Base-by-base conservation (phyloP, 2,329 filamentous ascomycete species). In the Cladosporium sp. region DNA sequence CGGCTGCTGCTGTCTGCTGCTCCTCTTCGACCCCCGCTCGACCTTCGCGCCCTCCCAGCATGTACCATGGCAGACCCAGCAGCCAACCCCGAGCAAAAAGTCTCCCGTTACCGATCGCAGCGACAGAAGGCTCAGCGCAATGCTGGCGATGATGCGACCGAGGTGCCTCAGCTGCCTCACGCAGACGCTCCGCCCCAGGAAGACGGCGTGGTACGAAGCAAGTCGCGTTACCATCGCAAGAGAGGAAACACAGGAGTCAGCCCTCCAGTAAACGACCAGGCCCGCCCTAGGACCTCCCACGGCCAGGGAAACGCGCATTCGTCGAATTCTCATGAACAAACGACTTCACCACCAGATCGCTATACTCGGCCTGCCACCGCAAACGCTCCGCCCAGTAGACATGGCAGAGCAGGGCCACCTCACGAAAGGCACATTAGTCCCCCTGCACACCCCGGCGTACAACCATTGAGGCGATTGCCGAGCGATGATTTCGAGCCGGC, bases 41-140 rank as follows among this genome's bases (percentile, higher is more conserved):
- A 48, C 45, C 22, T n/a, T 25, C 10, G 44, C 44, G 15, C 28
- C 25, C 28, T 10, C 28, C n/a, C 51, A 55, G 20, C 20, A 55
- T 55, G 52, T 42, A 34, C 47, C 57, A 61, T 63, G 60, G 56
- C 57, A 12, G 61, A 63, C 47, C 25, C 36, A 39, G n/a, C 25
- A 9, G 44, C 57, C 19, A 53, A 59, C 17, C 47, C 59, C 10
- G 57, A 59, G 19, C 58, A 34, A 53, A 83, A 81, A 66, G 78
- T 82, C 67, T 81, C 81, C 56, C 78, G 83, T 40, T 86, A 86
- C 70, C 76, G 82, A 62, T 83, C 81, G 28, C 80, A 84, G 56
- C 74, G 83, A 58, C 62, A 60, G 36, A 60, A 62, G 37, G 59
- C 61, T 13, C 37, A 61, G 19, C 58, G 56, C 37, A 20, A 52